A percentile compares a stretch with the other conserved stretches of the same genome.
phyloP scores from a whole-genome alignment of 352 stramenopile species.

The Aphanomyces invadans region DNA sequence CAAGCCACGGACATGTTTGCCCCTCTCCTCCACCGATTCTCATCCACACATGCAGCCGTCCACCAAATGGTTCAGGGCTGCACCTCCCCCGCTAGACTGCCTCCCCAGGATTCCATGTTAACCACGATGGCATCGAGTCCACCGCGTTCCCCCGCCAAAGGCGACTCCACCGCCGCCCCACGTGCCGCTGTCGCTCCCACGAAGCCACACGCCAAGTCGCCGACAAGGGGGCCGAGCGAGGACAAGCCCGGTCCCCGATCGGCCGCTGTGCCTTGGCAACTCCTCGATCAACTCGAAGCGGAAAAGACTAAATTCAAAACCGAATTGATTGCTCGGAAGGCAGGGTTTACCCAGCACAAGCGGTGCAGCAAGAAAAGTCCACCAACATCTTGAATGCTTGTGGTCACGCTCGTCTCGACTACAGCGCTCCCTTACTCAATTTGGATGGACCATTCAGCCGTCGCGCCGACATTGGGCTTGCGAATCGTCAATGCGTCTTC shows the following conservation, averaged over 20 bases:
- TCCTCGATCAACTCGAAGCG: conserved; percentile 55
- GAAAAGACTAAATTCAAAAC: conserved; percentile 55
- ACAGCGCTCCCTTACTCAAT: conserved; percentile 33
- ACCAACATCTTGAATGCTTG: too few species aligned
- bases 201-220: conserved; percentile 1
- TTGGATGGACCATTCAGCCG: conserved; percentile 58
- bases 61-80: conserved; percentile 14
- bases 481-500: conserved; percentile 68
- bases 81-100: conserved; percentile 7
- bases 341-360: neutral
- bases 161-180: too few species aligned
- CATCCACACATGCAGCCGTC: conserved; percentile 38
- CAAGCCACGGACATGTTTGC: conserved; percentile 57
- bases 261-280: conserved; percentile 57
- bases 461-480: conserved; percentile 68
- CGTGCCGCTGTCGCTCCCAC: neutral
- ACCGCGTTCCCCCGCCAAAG: too few species aligned
- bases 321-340: neutral
- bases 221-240: conserved; percentile 31
- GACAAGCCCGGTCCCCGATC: conserved; percentile 26
- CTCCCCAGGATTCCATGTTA: conserved; percentile 15
- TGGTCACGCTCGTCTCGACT: neutral
- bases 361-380: neutral
- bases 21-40: conserved; percentile 49
- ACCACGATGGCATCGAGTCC: neutral